Base-by-base conservation (phyloP, 768 basidiomycete species). In the Phaffia australis region DNA sequence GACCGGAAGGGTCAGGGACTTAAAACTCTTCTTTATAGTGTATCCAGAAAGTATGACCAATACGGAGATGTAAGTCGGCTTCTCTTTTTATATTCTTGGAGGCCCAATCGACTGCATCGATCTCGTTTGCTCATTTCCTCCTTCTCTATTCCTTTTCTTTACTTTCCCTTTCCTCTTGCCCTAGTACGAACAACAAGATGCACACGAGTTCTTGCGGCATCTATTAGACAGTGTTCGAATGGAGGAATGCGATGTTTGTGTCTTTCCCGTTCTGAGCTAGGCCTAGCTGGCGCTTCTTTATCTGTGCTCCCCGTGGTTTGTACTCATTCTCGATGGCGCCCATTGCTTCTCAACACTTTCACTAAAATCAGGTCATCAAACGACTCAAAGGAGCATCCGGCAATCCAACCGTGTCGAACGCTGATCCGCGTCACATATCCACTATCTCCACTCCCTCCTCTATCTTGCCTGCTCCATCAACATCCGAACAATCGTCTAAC, bases 131-230 rank as follows among this genome's bases (percentile, higher is more conserved):
- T 21, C 35, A 46, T 23, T 29, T 32, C 18, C 32, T 16, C 58
- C 18, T 23, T 55, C 49, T 30, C 14, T 23, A 7, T 60, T 9
- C 55, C 18, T 18, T n/a, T 42, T 47, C 0, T 21, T 67, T 19
- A 57, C 46, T 21, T 30, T 29, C 29, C 46, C 30, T 54, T 65
- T 6, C 60, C 48, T 15, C 19, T 6, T 42, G 23, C 23, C 14
- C 19, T 56, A 76, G 73, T 93, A 92, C 75, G 84, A 87, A 9
- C 93, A 98, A 75, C 93, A 95, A 75, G 93, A 98, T 73, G 89
- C 92, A 27, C 93, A 95, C 75, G 93, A 98, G 78, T 86, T 94
- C 69, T 77, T 97, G 29, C 81, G 89, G 46, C 91, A 92, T 70
- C 79, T 97, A 67, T 79, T 95, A 49, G 93, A 95, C 74, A 87